A percentile compares a stretch with the other conserved stretches of the same genome.
These are phyloP conservation scores for Chalara sp. DNA, from an alignment of 2,329 filamentous ascomycete genomes.

Conservation along the genomic window DNA sequence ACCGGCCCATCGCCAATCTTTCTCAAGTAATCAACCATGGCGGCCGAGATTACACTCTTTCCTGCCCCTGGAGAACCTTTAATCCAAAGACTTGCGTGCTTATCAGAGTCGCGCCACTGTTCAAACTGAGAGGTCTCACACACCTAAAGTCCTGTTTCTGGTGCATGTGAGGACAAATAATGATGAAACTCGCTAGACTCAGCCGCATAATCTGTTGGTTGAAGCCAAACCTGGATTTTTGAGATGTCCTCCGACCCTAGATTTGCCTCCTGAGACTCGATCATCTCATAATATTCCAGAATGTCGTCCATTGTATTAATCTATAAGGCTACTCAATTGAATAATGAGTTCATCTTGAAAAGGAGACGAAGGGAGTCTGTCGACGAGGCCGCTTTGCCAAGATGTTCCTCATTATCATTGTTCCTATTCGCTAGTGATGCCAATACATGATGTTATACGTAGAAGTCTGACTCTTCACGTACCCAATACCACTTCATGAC, in stretches of 20 bases:
- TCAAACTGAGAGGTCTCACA: slow-evolving; percentile 10
- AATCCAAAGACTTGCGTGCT: slow-evolving; percentile 38
- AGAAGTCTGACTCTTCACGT: no score
- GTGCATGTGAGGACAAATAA: slow-evolving; percentile 8
- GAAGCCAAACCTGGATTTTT: slow-evolving; percentile 11
- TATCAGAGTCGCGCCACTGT: slow-evolving; percentile 15
- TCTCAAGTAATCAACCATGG: slow-evolving; percentile 17
- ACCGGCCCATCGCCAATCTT: slow-evolving; percentile 15
- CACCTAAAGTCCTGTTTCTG: slow-evolving; percentile 11
- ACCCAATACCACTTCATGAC: no score
- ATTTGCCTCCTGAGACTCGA: slow-evolving; percentile 8
- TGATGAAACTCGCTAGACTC: slow-evolving; percentile 12
- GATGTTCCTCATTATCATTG: no score
- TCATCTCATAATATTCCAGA: slow-evolving; percentile 8
- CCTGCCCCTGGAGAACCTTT: slow-evolving; percentile 37
- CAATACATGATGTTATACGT: no score
- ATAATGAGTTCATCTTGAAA: no score
- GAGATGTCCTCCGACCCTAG: slow-evolving; percentile 7
- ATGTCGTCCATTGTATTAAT: no score
- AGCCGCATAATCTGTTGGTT: slow-evolving; percentile 10
- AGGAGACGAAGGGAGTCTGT: no score
- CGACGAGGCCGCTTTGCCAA: no score
- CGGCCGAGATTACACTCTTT: slow-evolving; percentile 33
- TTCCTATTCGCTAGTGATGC: no score
- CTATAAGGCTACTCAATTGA: no score